These are phyloP conservation scores for Luvunga scandens DNA, from an alignment of 345 rosid species.

Conservation along the genomic window DNA sequence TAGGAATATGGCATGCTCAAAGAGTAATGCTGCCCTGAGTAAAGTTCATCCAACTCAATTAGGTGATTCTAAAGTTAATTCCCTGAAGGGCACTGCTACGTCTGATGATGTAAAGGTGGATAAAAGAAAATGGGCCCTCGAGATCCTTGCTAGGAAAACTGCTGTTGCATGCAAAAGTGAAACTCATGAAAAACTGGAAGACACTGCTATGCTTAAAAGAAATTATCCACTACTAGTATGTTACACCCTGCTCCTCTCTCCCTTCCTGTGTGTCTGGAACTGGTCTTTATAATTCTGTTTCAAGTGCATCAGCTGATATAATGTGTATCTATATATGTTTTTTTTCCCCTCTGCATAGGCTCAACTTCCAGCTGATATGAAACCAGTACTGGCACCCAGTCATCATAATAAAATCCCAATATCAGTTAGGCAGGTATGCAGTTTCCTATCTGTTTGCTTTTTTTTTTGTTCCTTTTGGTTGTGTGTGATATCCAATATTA, in stretches of 20 bases:
- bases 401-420: conserved; percentile 79
- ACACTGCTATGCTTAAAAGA: conserved; percentile 60
- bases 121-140: conserved; percentile 92
- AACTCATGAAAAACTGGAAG: conserved; percentile 52
- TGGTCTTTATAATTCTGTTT: conserved; percentile 3
- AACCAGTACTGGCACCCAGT: conserved; percentile 65
- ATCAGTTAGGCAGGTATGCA: conserved; percentile 83
- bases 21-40: conserved; percentile 32
- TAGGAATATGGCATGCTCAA: conserved; percentile 41
- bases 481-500: not conserved
- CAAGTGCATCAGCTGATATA: conserved; percentile 16
- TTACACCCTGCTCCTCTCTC: not conserved
- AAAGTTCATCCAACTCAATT: conserved; percentile 28
- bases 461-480: not conserved
- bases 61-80: conserved; percentile 34
- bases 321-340: not conserved
- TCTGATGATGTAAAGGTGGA: conserved; percentile 65
- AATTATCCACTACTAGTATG: conserved; percentile 84
- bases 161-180: conserved; percentile 53
- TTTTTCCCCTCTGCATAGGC: conserved; percentile 57
- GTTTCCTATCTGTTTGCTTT: conserved; percentile 6
- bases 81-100: conserved; percentile 36
- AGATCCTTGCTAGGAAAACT: conserved; percentile 91
- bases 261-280: not conserved
- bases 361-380: conserved; percentile 85